phyloP scores from a whole-genome alignment of 164 flowering plant genomes.

The Macadamia integrifolia region DNA sequence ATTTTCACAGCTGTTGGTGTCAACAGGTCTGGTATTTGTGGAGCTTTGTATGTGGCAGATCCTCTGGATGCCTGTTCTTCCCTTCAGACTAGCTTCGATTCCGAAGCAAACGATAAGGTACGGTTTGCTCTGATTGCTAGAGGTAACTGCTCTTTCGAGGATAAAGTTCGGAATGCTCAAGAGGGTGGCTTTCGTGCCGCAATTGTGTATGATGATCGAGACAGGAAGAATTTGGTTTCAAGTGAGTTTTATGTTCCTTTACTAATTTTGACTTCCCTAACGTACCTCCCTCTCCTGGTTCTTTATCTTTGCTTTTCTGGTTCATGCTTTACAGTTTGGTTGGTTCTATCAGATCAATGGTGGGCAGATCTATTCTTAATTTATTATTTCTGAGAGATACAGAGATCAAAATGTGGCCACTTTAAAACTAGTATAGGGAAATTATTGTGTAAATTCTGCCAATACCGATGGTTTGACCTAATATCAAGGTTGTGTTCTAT shows the following conservation, averaged over 20 bases:
- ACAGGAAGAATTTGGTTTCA: slow-evolving; percentile 30
- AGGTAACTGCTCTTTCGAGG: slow-evolving; percentile 50
- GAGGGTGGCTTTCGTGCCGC: slow-evolving; percentile 45
- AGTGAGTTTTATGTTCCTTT: slow-evolving; percentile 31
- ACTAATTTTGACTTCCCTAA: too few relatives aligned
- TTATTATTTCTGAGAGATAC: too few relatives aligned
- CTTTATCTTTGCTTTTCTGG: too few relatives aligned
- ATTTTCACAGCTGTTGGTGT: slow-evolving; percentile 30
- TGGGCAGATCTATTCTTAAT: too few relatives aligned
- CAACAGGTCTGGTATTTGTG: slow-evolving; percentile 37
- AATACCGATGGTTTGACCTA: too few relatives aligned
- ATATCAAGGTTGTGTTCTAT: neutral
- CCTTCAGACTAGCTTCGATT: slow-evolving; percentile 14
- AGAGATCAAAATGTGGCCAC: too few relatives aligned
- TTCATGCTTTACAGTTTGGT: too few relatives aligned
- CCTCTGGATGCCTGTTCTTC: slow-evolving; percentile 49
- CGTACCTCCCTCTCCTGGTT: too few relatives aligned
- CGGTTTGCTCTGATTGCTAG: slow-evolving; percentile 46
- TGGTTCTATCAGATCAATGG: too few relatives aligned
- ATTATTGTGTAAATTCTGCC: too few relatives aligned
- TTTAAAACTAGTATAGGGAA: too few relatives aligned
- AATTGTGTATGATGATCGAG: slow-evolving; percentile 41
- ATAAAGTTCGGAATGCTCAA: slow-evolving; percentile 49
- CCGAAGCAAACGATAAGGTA: slow-evolving; percentile 5
- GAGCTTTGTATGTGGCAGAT: slow-evolving; percentile 42